phyloP scores from a whole-genome alignment of 2,329 filamentous ascomycete species.

The Xylariaceae sp. region DNA sequence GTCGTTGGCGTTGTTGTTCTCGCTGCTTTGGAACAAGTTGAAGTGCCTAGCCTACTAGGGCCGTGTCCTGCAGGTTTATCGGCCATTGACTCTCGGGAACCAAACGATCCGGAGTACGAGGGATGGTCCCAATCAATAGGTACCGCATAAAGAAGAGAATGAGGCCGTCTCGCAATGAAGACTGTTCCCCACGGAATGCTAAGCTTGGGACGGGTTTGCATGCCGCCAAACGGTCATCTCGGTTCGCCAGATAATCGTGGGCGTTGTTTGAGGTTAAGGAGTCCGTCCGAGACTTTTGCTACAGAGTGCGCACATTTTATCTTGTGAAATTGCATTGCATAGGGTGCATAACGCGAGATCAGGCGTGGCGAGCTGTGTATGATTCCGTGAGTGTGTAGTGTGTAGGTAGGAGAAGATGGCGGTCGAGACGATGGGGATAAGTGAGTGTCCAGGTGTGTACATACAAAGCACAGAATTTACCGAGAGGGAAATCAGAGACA shows the following conservation, averaged over 20 bases:
- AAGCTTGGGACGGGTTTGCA: background rate
- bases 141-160: constrained; percentile 4
- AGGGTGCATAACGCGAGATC: constrained; percentile 4
- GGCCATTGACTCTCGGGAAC: constrained; percentile 12
- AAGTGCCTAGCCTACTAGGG: constrained; percentile 1
- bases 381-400: background rate
- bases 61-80: constrained; percentile 7
- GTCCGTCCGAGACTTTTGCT: background rate
- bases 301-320: background rate
- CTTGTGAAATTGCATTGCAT: constrained; percentile 15
- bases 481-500: background rate
- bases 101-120: constrained; percentile 7
- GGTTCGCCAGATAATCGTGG: background rate
- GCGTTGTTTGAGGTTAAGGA: background rate
- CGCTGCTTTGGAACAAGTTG: background rate
- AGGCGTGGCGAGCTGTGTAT: constrained; percentile 3
- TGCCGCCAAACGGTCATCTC: constrained; percentile 7
- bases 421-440: background rate
- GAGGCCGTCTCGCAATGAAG: constrained; percentile 6
- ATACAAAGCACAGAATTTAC: background rate
- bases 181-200: constrained; percentile 1
- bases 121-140: constrained; percentile 1
- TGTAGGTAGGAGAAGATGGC: background rate
- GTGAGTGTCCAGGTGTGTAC: background rate
- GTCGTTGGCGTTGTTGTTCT: background rate